Evolutionary conservation across 23 red algal genomes (phyloP).

Genomic region (Gracilariopsis chorda): DNA sequence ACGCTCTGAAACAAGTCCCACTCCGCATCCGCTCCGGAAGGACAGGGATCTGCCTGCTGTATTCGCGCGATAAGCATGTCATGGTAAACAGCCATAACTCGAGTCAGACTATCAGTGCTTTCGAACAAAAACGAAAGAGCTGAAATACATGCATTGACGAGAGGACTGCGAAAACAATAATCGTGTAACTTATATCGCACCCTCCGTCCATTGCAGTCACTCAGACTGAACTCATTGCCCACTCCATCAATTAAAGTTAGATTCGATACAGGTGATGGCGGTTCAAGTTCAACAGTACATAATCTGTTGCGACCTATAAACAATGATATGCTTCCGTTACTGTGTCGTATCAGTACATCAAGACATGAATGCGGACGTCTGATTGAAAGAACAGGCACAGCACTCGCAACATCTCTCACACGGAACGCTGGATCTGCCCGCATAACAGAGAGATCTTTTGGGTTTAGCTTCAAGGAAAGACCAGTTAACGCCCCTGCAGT

Average conservation of each 20-base stretch:
- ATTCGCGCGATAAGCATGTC: slow-evolving; percentile 1
- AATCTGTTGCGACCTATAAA: slow-evolving; percentile 57
- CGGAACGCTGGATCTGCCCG: slow-evolving; percentile 20
- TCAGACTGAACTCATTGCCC: slow-evolving; percentile 29
- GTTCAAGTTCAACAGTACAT: slow-evolving; percentile 9
- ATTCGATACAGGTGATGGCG: not conserved
- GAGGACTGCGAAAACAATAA: slow-evolving; percentile 8
- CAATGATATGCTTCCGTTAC: slow-evolving; percentile 1
- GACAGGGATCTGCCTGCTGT: not conserved
- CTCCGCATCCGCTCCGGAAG: not conserved
- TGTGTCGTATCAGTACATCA: slow-evolving; percentile 41
- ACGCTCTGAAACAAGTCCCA: slow-evolving; percentile 28
- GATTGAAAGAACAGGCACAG: slow-evolving; percentile 39
- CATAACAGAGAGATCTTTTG: not conserved
- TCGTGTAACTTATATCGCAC: not conserved
- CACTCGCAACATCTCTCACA: slow-evolving; percentile 30
- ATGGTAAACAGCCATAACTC: slow-evolving; percentile 41
- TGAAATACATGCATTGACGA: slow-evolving; percentile 36
- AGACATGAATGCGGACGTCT: slow-evolving; percentile 25
- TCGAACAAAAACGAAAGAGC: slow-evolving; percentile 51
- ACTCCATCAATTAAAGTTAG: not conserved
- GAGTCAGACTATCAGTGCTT: not conserved
- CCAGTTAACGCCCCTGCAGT: slow-evolving; percentile 13
- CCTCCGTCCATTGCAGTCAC: not conserved
- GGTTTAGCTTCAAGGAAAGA: slow-evolving; percentile 22